Conservation (phyloP, 371 early-diverging fungal genomes). For the Catenaria anguillulae region DNA sequence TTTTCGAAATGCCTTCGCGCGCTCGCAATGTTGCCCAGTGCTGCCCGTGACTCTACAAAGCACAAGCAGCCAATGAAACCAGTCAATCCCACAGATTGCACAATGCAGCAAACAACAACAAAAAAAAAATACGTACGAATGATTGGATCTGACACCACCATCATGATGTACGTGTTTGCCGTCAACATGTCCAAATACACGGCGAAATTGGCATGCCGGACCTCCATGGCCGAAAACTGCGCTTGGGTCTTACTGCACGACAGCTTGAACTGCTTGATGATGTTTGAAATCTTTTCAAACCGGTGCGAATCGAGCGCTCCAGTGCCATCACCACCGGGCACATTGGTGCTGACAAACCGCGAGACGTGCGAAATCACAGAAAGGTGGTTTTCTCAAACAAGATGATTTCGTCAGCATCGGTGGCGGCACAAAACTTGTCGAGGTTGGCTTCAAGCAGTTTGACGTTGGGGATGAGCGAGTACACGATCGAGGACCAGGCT, state of each 20-base stretch:
- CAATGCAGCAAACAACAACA: background rate
- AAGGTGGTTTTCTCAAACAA: constrained; percentile 89
- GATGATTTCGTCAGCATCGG: constrained; percentile 86
- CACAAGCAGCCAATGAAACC: background rate
- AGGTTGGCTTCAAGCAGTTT: constrained; percentile 58
- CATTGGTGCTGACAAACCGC: background rate
- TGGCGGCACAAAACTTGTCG: constrained; percentile 54
- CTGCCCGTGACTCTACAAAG: too few species aligned
- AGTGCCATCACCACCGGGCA: constrained; percentile 32
- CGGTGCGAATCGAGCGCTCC: constrained; percentile 57
- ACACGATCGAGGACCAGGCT: constrained; percentile 93
- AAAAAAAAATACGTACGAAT: constrained; percentile 52
- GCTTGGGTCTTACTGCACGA: constrained; percentile 58
- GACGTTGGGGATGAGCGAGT: constrained; percentile 86
- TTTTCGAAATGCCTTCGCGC: constrained; percentile 77
- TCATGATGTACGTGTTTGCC: constrained; percentile 84
- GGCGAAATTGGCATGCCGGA: constrained; percentile 61
- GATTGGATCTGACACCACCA: constrained; percentile 73
- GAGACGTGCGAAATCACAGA: constrained; percentile 65
- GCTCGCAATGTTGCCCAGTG: constrained; percentile 62
- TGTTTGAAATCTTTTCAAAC: constrained; percentile 83
- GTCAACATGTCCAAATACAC: constrained; percentile 85
- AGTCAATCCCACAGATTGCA: background rate
- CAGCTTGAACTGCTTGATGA: constrained; percentile 83
- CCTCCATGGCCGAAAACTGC: constrained; percentile 76